A percentile compares a stretch with the other conserved stretches of the same genome.
These are phyloP conservation scores for Tremella fuciformis DNA, from an alignment of 768 basidiomycete species.

Conservation along the genomic window DNA sequence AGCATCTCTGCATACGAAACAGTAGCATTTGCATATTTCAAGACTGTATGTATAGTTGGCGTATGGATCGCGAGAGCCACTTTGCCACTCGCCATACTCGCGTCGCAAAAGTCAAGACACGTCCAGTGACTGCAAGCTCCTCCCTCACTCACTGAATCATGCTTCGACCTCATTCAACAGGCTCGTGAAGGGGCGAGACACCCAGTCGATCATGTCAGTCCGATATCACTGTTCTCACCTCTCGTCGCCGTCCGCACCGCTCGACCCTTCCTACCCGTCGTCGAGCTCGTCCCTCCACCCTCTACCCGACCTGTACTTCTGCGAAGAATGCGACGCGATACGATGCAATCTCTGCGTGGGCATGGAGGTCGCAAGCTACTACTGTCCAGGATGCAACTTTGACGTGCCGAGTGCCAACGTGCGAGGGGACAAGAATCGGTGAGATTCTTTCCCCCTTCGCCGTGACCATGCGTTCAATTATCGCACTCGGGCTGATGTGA, in stretches of 20 bases:
- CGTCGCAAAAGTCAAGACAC: no score
- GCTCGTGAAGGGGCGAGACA: no score
- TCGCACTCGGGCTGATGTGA: constrained; percentile 1
- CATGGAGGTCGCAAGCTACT: constrained; percentile 93
- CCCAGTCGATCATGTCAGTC: constrained; percentile 27
- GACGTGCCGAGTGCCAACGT: constrained; percentile 98
- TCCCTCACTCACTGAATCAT: no score
- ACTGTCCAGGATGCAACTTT: constrained; percentile 96
- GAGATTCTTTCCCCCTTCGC: constrained; percentile 16
- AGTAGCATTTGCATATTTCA: no score
- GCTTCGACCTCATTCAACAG: no score
- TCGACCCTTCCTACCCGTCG: constrained; percentile 62
- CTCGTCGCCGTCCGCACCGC: constrained; percentile 62
- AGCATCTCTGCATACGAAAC: no score
- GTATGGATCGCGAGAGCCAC: no score
- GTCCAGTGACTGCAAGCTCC: no score
- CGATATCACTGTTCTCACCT: constrained; percentile 52
- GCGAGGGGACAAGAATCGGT: constrained; percentile 97
- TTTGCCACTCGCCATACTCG: no score
- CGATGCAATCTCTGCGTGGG: constrained; percentile 89
- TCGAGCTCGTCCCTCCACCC: constrained; percentile 79
- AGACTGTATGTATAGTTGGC: no score
- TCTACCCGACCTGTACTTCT: constrained; percentile 85
- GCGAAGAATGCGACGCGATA: constrained; percentile 96
- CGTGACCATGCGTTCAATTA: not conserved